Evolutionary conservation across 495 filamentous ascomycete species (phyloP), one percentile per base, ranked within the genome.

Genomic region (Cladorrhinum samala): DNA sequence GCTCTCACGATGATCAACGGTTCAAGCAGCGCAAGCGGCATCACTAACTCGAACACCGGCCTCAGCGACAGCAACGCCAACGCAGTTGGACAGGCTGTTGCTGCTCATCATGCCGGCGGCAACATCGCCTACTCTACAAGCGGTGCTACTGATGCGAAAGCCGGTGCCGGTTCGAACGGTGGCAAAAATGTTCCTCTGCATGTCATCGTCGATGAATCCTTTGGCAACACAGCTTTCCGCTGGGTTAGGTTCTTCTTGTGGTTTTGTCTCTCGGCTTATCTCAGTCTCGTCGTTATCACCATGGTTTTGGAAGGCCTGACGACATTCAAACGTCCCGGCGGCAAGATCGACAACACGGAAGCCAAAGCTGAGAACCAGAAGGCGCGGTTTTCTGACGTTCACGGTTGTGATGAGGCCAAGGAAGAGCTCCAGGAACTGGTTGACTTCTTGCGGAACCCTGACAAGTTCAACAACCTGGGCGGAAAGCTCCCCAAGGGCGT

Each of bases 401-500:
- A 98, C 63, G 93, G 93, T 21, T 96, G 92, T 53, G 93, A 97
- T 54, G 93, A 98, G 68, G 93, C 93, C 52, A 97, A 96, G 74
- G 94, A 98, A 63, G 93, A 98, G 63, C 78, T 98, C 11, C 89
- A 95, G 67, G 93, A 98, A 67, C 79, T 98, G 38, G 91, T 98
- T 43, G 93, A 98, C 58, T 98, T 98, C 62, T 68, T 98, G 54
- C 85, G 89, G 65, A 88, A 94, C 61, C 94, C 93, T 1, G 88
- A 95, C 0, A 85, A 84, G 50, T 98, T 96, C 72, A 91, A 83
- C 25, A 87, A 83, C 39, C 84, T 98, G 18, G 93, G 93, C 60
- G 93, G 94, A 52, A 96, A 95, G 67, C 78, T 98, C 13, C 93
- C 93, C 39, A 98, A 97, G 71, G 93, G 93, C 77, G 89, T 97